phyloP scores from a whole-genome alignment of 805 yeast species.

The Schwanniomyces vanrijiae region DNA sequence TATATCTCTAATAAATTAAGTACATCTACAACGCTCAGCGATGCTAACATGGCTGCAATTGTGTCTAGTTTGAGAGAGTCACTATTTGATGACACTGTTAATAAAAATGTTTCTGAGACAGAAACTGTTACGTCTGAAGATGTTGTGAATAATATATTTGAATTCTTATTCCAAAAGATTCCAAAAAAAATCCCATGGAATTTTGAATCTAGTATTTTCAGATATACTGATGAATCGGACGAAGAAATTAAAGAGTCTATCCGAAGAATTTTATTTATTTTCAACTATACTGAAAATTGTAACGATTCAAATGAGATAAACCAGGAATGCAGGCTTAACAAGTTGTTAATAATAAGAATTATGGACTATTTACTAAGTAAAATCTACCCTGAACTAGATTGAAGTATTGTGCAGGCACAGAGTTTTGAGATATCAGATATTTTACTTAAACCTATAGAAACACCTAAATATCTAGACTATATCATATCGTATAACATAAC shows the following conservation, averaged over 20 bases:
- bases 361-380: conserved; percentile 21
- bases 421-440: neutral
- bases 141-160: conserved; percentile 14
- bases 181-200: neutral
- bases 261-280: conserved; percentile 12
- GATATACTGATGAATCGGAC: conserved; percentile 16
- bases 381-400: conserved; percentile 24
- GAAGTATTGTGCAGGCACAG: conserved; percentile 1
- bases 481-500: neutral
- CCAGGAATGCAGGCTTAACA: conserved; percentile 17
- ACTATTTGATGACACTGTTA: conserved; percentile 4
- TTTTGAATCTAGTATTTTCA: neutral
- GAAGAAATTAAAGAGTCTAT: conserved; percentile 15
- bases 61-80: conserved; percentile 6
- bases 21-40: conserved; percentile 2
- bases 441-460: neutral
- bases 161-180: conserved; percentile 5
- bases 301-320: conserved; percentile 1
- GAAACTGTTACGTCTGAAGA: conserved; percentile 8
- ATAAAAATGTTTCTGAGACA: neutral
- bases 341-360: conserved; percentile 17
- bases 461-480: neutral
- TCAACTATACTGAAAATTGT: conserved; percentile 9
- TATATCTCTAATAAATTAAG: neutral
- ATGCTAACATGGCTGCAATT: conserved; percentile 2